Base-by-base conservation (phyloP, 257 asterid species). In the Solanum paucissectum region DNA sequence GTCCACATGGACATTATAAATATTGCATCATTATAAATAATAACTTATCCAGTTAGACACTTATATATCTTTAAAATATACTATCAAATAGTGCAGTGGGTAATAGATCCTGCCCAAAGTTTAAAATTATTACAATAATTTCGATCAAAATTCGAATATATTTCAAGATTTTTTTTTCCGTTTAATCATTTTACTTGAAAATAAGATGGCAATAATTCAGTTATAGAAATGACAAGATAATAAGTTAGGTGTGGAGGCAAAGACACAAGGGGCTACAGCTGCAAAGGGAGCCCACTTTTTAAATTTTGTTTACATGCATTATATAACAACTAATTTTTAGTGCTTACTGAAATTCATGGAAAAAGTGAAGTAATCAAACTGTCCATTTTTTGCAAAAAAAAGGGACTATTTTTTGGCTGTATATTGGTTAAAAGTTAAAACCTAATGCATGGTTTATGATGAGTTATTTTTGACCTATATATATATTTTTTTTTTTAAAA, bases 151-250 rank as follows among this genome's bases (percentile, higher is more conserved):
- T 14, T 49, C 0, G 13, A 7, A 52, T 16, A 52, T 52, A 16
- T 52, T 52, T 52, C 1, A 52, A 52, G 1, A 52, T 0, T 0
- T 16, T 52, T 52, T 52, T 6, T 2, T 3, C 23, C 2, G 2
- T 16, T 16, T 55, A 18, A 49, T 49, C 9, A 14, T 49, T 49
- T 49, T 49, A 49, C 36, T 77, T 42, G 25, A 44, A 79, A 79
- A 44, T 44, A 27, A 27, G 16, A 44, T 79, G 34, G 3, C 88
- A 89, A 92, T 88, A 91, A 90, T 92, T 89, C 90, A 83, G 86
- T 91, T 87, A 68, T 36, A 86, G 91, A 90, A 92, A 88, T 90
- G 88, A 87, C 88, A 90, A 90, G 91, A 90, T 87, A 86, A 90
- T 87, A 86, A 92, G 89, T 85, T 88, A 87, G 85, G 85, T 89